Evolutionary conservation across 768 basidiomycete species (phyloP).

Genomic region (Hypholoma sublateritium): DNA sequence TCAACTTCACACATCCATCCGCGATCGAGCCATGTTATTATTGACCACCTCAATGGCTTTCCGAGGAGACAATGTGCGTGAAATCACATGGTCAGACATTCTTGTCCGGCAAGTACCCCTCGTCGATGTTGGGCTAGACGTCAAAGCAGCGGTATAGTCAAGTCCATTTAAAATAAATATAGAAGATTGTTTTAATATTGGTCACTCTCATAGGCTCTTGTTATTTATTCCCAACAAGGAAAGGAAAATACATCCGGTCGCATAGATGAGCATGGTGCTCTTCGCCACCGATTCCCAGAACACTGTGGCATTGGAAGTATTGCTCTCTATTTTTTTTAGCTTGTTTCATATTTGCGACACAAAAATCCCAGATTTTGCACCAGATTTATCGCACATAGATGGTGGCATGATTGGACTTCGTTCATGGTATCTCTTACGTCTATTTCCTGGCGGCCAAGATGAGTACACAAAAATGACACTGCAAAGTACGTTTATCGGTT

Average conservation of each 20-base stretch:
- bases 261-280: slow-evolving; percentile 28
- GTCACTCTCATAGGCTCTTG: slow-evolving; percentile 22
- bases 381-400: slow-evolving; percentile 16
- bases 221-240: slow-evolving; percentile 23
- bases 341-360: slow-evolving; percentile 25
- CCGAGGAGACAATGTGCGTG: slow-evolving; percentile 27
- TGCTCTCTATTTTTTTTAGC: slow-evolving; percentile 23
- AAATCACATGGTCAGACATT: slow-evolving; percentile 24
- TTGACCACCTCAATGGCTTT: slow-evolving; percentile 24
- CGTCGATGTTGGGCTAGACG: slow-evolving; percentile 15
- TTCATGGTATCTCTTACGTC: no score
- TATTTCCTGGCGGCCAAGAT: no score
- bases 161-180: neutral
- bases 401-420: no score
- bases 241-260: slow-evolving; percentile 30
- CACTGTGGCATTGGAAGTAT: slow-evolving; percentile 28
- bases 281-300: slow-evolving; percentile 26
- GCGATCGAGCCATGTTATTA: slow-evolving; percentile 31
- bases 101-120: slow-evolving; percentile 17
- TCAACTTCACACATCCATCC: slow-evolving; percentile 11
- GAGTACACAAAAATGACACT: no score
- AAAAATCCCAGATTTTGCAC: slow-evolving; percentile 19
- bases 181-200: neutral
- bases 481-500: no score
- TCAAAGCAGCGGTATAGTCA: slow-evolving; percentile 16